These are phyloP conservation scores for Basidiobolus meristosporus DNA, from an alignment of 371 early-diverging fungal genomes.

Conservation along the genomic window DNA sequence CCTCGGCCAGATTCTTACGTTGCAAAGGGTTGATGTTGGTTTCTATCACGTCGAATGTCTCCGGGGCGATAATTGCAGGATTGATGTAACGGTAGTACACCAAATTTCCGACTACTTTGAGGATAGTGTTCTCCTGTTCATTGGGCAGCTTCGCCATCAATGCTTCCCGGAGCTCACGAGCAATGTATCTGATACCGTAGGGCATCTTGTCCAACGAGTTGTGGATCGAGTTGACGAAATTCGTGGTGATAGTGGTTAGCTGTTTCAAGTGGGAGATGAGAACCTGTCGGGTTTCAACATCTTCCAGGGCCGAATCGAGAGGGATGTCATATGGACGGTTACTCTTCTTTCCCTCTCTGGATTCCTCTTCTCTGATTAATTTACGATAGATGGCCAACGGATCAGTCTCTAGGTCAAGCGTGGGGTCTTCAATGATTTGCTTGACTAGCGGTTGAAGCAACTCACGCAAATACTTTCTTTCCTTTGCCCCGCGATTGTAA, in stretches of 20 bases:
- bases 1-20: constrained; percentile 87
- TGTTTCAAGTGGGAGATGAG: constrained; percentile 56
- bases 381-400: constrained; percentile 77
- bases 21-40: constrained; percentile 62
- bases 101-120: constrained; percentile 77
- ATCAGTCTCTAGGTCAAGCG: constrained; percentile 79
- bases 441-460: constrained; percentile 66
- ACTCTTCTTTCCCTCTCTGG: constrained; percentile 66
- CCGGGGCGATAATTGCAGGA: constrained; percentile 95
- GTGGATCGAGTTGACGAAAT: constrained; percentile 63
- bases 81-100: constrained; percentile 94
- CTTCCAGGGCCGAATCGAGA: constrained; percentile 64
- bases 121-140: constrained; percentile 54
- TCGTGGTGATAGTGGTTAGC: constrained; percentile 53
- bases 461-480: constrained; percentile 75
- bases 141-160: constrained; percentile 68
- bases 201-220: constrained; percentile 70
- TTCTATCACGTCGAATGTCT: constrained; percentile 88
- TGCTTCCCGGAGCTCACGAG: constrained; percentile 60
- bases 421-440: constrained; percentile 46
- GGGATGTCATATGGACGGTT: constrained; percentile 54
- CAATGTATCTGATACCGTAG: constrained; percentile 90
- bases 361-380: constrained; percentile 77
- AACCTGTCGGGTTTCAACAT: constrained; percentile 62
- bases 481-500: constrained; percentile 86